Conservation (phyloP, 345 rosid species). For the Rhodamnia rubescens region DNA sequence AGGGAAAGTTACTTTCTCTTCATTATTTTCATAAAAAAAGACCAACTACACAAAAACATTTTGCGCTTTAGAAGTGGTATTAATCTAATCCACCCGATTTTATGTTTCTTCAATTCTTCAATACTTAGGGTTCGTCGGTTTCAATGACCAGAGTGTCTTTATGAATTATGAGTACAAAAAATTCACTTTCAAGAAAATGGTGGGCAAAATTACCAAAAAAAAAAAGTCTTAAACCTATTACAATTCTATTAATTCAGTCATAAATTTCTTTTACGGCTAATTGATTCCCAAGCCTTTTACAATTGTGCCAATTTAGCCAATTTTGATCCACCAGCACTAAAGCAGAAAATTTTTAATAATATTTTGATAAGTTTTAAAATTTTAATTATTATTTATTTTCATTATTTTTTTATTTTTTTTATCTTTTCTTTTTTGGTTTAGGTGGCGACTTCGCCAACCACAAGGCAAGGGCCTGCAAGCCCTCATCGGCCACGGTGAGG, state of each 20-base stretch:
- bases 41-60: neutral
- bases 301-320: accelerated
- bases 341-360: accelerated
- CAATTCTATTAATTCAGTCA: accelerated
- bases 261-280: neutral
- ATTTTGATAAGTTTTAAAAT: too few relatives aligned
- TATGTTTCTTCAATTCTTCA: neutral
- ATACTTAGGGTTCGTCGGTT: neutral
- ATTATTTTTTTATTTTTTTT: neutral
- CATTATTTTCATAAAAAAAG: neutral
- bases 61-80: neutral
- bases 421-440: neutral
- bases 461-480: too few relatives aligned
- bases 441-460: too few relatives aligned
- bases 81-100: neutral
- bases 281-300: accelerated
- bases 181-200: neutral
- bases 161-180: neutral
- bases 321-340: accelerated
- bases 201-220: neutral
- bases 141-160: neutral
- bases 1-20: neutral
- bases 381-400: too few relatives aligned
- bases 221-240: accelerated
- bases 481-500: too few relatives aligned